Conservation (phyloP, 176 grass and related monocot species). For the Cymbopogon citratus region DNA sequence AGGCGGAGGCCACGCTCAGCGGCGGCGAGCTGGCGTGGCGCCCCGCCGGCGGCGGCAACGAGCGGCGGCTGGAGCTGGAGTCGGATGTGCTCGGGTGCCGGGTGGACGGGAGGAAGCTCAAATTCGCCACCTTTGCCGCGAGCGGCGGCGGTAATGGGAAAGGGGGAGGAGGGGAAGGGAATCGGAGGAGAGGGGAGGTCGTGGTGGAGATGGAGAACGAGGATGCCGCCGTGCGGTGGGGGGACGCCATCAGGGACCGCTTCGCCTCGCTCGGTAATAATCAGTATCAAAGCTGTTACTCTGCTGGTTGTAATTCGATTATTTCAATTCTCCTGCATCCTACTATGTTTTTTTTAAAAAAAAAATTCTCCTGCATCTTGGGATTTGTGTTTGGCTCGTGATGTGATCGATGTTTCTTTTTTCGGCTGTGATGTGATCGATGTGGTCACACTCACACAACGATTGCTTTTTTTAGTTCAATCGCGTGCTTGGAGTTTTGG, state of each 20-base stretch:
- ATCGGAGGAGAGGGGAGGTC: slow-evolving; percentile 38
- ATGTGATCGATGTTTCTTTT: background rate
- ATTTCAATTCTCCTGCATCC: background rate
- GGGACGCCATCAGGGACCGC: slow-evolving; percentile 46
- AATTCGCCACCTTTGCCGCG: slow-evolving; percentile 34
- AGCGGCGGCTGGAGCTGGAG: slow-evolving; percentile 46
- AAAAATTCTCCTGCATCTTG: background rate
- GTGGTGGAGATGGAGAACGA: slow-evolving; percentile 60
- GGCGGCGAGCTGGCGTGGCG: slow-evolving; percentile 63
- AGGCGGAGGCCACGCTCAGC: slow-evolving; percentile 43
- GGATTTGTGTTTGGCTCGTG: background rate
- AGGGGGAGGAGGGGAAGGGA: slow-evolving; percentile 22
- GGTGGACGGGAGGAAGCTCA: slow-evolving; percentile 42
- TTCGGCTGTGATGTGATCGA: background rate
- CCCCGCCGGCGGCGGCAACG: slow-evolving; percentile 1
- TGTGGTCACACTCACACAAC: background rate
- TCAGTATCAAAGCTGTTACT: slow-evolving; percentile 10
- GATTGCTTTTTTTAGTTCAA: slow-evolving; percentile 4
- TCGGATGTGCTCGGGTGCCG: slow-evolving; percentile 57
- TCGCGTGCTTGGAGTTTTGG: background rate
- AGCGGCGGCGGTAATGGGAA: background rate
- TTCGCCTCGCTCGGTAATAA: slow-evolving; percentile 64
- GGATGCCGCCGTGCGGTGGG: slow-evolving; percentile 53
- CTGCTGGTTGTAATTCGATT: background rate
- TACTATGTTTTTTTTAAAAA: background rate